Evolutionary conservation across 2,329 filamentous ascomycete genomes (phyloP).

Genomic region (Neofusicoccum laricinum): DNA sequence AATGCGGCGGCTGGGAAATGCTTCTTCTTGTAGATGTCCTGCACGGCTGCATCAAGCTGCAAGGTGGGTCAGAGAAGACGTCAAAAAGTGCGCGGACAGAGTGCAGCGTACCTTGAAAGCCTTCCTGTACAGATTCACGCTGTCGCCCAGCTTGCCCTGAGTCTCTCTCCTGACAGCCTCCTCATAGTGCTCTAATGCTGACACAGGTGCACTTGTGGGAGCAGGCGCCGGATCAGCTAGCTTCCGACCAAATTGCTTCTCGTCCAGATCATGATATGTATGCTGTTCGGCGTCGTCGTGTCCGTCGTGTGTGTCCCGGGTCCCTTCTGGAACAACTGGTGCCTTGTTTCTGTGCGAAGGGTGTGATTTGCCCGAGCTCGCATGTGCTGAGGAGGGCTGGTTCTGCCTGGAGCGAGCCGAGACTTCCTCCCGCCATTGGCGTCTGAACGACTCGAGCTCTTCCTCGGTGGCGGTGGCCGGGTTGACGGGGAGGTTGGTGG

Average conservation of each 20-base stretch:
- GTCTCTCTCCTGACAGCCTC: slow-evolving; percentile 84
- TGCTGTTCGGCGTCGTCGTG: slow-evolving; percentile 38
- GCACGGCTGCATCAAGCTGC: slow-evolving; percentile 79
- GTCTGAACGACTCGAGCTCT: slow-evolving; percentile 82
- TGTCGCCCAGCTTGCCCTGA: slow-evolving; percentile 83
- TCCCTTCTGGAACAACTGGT: slow-evolving; percentile 9
- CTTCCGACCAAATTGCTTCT: slow-evolving; percentile 44
- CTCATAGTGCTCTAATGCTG: slow-evolving; percentile 91
- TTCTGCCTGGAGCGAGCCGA: slow-evolving; percentile 41
- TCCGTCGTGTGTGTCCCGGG: slow-evolving; percentile 26
- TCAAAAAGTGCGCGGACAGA: neutral
- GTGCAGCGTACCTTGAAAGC: slow-evolving; percentile 71
- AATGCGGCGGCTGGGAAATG: slow-evolving; percentile 69
- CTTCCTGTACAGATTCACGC: slow-evolving; percentile 80
- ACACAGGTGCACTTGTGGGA: slow-evolving; percentile 55
- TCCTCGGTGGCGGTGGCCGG: slow-evolving; percentile 40
- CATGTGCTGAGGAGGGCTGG: slow-evolving; percentile 17
- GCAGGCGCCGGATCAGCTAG: slow-evolving; percentile 40
- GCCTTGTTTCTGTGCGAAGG: slow-evolving; percentile 25
- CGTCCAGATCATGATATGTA: slow-evolving; percentile 45
- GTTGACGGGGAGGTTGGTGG: neutral
- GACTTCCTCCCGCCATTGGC: slow-evolving; percentile 83
- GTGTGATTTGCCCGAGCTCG: slow-evolving; percentile 21
- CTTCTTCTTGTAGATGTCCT: slow-evolving; percentile 85
- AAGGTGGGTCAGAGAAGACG: slow-evolving; percentile 18